phyloP scores from a whole-genome alignment of 2,329 filamentous ascomycete species.

The Endothia cerciana region DNA sequence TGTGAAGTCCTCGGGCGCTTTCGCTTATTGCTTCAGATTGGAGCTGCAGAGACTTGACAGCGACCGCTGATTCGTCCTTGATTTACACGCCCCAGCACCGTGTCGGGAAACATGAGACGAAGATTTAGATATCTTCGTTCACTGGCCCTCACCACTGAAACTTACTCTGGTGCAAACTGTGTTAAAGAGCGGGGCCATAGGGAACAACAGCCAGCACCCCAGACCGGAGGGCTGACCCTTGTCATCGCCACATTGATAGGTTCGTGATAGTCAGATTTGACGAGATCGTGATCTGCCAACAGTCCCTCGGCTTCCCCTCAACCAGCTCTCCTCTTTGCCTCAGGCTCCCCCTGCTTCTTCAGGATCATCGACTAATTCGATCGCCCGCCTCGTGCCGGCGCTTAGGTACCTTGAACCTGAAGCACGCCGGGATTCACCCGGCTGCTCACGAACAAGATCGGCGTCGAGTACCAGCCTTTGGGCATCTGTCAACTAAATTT shows the following conservation, averaged over 20 bases:
- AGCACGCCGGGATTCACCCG: constrained; percentile 6
- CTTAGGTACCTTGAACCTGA: no score
- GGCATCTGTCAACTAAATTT: neutral
- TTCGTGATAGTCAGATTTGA: no score
- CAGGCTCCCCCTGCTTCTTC: no score
- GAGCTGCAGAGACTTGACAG: constrained; percentile 7
- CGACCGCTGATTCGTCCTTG: constrained; percentile 21
- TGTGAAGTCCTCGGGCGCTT: neutral
- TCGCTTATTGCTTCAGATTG: neutral
- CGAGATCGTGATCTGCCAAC: constrained; percentile 12
- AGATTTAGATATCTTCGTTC: constrained; percentile 7
- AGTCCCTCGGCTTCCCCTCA: constrained; percentile 7
- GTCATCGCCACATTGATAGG: no score
- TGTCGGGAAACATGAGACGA: constrained; percentile 19
- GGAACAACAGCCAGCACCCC: neutral
- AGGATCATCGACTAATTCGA: no score
- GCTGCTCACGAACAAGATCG: constrained; percentile 18
- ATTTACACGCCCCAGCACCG: neutral
- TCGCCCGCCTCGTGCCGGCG: no score
- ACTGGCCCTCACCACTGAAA: constrained; percentile 18
- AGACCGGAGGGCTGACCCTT: no score
- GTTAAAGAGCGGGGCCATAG: neutral
- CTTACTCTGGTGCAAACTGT: constrained; percentile 4
- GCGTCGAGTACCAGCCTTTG: neutral
- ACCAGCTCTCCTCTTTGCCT: constrained; percentile 6